These are phyloP conservation scores for Oryza nivara DNA, from an alignment of 176 grass and related monocot species.

Conservation along the genomic window DNA sequence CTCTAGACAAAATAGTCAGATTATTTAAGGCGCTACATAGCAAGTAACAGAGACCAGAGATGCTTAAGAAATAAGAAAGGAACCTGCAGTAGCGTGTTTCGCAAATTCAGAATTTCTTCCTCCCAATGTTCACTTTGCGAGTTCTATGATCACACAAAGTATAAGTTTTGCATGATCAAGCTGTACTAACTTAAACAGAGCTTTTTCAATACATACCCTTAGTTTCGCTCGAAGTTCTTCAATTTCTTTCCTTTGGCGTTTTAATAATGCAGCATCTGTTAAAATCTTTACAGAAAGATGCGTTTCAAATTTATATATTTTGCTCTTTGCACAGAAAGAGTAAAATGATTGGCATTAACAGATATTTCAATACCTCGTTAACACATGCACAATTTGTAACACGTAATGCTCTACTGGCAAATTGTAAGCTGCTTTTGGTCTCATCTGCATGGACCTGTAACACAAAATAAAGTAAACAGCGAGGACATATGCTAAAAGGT, in stretches of 20 bases:
- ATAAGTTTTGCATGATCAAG: conserved; percentile 29
- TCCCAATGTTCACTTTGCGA: conserved; percentile 94
- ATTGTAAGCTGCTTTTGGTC: conserved; percentile 94
- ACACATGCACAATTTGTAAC: conserved; percentile 89
- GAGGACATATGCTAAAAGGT: background rate
- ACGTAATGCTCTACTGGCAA: conserved; percentile 86
- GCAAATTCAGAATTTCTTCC: conserved; percentile 87
- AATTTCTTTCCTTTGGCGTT: conserved; percentile 91
- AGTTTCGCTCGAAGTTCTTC: conserved; percentile 91
- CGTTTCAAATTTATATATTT: conserved; percentile 30
- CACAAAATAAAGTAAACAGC: conserved; percentile 31
- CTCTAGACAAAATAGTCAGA: conserved; percentile 55
- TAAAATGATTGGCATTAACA: conserved; percentile 3
- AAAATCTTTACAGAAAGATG: conserved; percentile 69
- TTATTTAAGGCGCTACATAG: conserved; percentile 12
- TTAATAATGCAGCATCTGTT: conserved; percentile 94
- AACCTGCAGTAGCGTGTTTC: conserved; percentile 92
- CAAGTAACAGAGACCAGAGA: conserved; percentile 27
- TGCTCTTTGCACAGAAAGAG: conserved; percentile 11
- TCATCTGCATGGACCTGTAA: conserved; percentile 84
- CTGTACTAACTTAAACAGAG: conserved; percentile 3
- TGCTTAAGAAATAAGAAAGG: conserved; percentile 41
- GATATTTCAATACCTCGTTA: conserved; percentile 69
- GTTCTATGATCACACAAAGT: conserved; percentile 51
- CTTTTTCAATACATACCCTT: conserved; percentile 44